These are phyloP conservation scores for Schoenoplectus tabernaemontani DNA, from an alignment of 202 grass and related monocot genomes.

Conservation along the genomic window DNA sequence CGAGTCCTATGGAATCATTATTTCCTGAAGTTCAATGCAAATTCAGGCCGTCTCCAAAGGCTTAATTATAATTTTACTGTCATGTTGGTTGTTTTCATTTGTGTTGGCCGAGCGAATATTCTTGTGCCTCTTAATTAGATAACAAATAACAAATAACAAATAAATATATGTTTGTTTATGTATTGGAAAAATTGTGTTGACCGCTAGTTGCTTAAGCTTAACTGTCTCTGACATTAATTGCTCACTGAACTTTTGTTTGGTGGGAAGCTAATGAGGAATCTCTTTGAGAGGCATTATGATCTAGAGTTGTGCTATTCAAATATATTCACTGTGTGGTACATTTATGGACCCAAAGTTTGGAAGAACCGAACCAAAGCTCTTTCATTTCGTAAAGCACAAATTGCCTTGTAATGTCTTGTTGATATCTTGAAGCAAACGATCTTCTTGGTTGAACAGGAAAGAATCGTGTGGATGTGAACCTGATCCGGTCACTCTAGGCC, in stretches of 20 bases:
- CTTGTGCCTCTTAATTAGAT: not conserved
- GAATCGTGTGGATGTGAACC: not conserved
- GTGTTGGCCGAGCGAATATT: not conserved
- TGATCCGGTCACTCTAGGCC: no score
- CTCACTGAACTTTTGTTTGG: not conserved
- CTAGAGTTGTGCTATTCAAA: not conserved
- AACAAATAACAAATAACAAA: slow-evolving; percentile 32
- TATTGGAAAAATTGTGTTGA: not conserved
- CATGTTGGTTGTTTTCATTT: not conserved
- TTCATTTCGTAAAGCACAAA: not conserved
- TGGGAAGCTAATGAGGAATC: not conserved
- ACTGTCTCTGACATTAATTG: not conserved
- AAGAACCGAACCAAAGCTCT: not conserved
- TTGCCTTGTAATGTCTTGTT: not conserved
- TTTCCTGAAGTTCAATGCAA: slow-evolving; percentile 1
- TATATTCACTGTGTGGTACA: not conserved
- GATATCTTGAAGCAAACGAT: not conserved
- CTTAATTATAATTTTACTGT: not conserved
- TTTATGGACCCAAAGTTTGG: not conserved
- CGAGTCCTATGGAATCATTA: not conserved
- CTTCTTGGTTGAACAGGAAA: not conserved
- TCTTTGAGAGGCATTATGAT: not conserved
- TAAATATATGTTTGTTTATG: slow-evolving; percentile 36
- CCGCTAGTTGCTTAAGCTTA: not conserved
- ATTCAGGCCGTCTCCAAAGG: not conserved